These are phyloP conservation scores for Spizellomyces sp. DNA, from an alignment of 192 early-diverging fungal genomes.

Conservation along the genomic window DNA sequence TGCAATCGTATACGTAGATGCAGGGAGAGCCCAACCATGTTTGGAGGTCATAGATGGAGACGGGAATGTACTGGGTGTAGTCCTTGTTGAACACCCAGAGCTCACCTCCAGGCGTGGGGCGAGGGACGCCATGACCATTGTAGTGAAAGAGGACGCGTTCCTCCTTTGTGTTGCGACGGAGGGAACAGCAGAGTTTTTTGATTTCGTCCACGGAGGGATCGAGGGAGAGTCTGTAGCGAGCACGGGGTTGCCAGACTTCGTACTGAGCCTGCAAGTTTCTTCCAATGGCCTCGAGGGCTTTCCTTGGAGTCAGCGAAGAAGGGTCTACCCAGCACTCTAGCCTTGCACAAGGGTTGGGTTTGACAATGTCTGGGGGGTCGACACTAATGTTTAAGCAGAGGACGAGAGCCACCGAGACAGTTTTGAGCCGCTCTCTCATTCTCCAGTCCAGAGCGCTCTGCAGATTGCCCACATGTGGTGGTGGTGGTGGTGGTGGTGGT, in stretches of 20 bases:
- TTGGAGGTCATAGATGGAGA: constrained; percentile 88
- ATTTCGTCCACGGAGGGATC: constrained; percentile 94
- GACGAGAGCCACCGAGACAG: constrained; percentile 82
- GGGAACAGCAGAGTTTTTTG: constrained; percentile 82
- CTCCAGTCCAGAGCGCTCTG: constrained; percentile 59
- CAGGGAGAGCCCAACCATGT: constrained; percentile 93
- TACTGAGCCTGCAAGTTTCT: constrained; percentile 92
- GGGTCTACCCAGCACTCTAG: constrained; percentile 97
- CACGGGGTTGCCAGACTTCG: constrained; percentile 83
- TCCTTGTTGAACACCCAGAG: constrained; percentile 99
- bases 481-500: constrained; percentile 53
- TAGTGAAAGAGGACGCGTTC: constrained; percentile 96
- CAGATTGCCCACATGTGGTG: no score
- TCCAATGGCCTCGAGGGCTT: constrained; percentile 86
- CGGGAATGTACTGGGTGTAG: constrained; percentile 98
- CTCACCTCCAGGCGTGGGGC: constrained; percentile 90
- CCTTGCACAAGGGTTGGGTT: constrained; percentile 84
- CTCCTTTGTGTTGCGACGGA: constrained; percentile 85
- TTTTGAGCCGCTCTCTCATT: constrained; percentile 73
- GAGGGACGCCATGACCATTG: constrained; percentile 98
- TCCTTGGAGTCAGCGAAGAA: constrained; percentile 68
- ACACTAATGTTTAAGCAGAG: constrained; percentile 96
- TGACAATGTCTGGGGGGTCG: constrained; percentile 90
- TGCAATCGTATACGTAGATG: constrained; percentile 97
- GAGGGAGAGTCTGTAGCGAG: constrained; percentile 77